phyloP scores from a whole-genome alignment of 805 yeast species.

The Kluyveromyces siamensis region DNA sequence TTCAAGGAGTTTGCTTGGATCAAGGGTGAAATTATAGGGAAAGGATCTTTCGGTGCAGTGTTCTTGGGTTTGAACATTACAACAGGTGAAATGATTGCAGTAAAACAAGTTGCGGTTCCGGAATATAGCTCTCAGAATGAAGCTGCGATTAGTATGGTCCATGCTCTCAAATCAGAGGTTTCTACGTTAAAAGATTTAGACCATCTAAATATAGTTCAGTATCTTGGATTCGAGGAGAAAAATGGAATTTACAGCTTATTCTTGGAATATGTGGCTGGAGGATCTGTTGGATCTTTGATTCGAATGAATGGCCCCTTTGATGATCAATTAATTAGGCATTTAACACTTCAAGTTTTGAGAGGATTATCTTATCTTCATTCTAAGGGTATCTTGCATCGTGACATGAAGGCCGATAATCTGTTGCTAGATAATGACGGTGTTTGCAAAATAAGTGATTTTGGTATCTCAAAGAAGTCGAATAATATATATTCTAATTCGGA shows the following conservation, averaged over 20 bases:
- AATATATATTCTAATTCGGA: constrained; percentile 89
- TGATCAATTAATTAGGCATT: constrained; percentile 59
- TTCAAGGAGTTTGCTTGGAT: constrained; percentile 93
- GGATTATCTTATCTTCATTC: constrained; percentile 87
- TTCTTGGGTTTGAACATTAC: constrained; percentile 88
- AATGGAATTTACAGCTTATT: constrained; percentile 74
- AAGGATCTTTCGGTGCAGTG: constrained; percentile 94
- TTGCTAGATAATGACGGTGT: constrained; percentile 85
- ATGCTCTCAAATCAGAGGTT: constrained; percentile 82
- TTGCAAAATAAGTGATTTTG: constrained; percentile 93
- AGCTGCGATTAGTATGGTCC: constrained; percentile 53
- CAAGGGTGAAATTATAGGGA: constrained; percentile 92
- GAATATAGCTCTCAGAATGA: constrained; percentile 32
- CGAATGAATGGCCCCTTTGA: constrained; percentile 79
- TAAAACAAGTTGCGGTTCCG: constrained; percentile 80
- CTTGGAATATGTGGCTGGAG: constrained; percentile 96
- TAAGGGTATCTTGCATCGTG: constrained; percentile 84
- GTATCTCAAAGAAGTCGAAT: constrained; percentile 78
- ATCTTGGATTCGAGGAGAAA: constrained; percentile 80
- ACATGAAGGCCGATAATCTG: constrained; percentile 88
- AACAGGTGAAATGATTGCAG: constrained; percentile 98
- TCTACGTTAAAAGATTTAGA: constrained; percentile 90
- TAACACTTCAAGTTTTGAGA: constrained; percentile 70
- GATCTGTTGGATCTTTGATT: constrained; percentile 83
- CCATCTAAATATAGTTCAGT: constrained; percentile 91